Evolutionary conservation across 2,329 filamentous ascomycete genomes (phyloP), one percentile per base, ranked within the genome.

Genomic region (Colletotrichum costaricense): DNA sequence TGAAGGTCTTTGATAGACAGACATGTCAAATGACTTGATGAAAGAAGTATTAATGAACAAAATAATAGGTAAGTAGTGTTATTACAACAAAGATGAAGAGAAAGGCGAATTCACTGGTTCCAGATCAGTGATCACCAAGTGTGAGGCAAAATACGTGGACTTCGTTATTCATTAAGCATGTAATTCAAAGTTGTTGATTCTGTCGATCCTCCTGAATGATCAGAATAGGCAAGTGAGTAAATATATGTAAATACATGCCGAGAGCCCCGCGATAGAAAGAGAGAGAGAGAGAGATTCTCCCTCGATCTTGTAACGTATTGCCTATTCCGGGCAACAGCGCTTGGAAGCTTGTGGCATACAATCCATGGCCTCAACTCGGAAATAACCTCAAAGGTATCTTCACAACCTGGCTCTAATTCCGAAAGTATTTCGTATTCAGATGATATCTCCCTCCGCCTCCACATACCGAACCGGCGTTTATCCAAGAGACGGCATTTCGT

Each of bases 161-260:
- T 46, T 57, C 26, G n/a, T 68, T 30, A 42, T 46, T 60, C 55
- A 56, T 38, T n/a, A 26, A 67, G 46, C 49, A 59, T 11, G 55
- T 16, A 14, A 26, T n/a, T 55, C 19, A 8, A 1, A 67, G 12
- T n/a, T 16, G 2, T 42, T 19, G 28, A 5, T 59, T 57, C 24
- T 30, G 35, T 38, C 57, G 19, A 22, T n/a, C 14, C 22, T 12
- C 16, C 28, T 22, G 11, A 19, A 30, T 26, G 5, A 4, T 30
- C 12, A 12, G 42, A 28, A 22, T 22, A 30, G 22, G 62, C 8
- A 49, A 22, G 42, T 49, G 16, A 22, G 12, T 38, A 22, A 28
- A 55, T 58, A 24, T 35, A 55, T 46, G 49, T 59, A 58, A 30
- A 66, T 59, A 28, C 38, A 59, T 49, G 2, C 35, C 7, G 38